Percentiles rank a stretch among this genome's conserved stretches.
Evolutionary conservation across 345 rosid genomes (phyloP).

Genomic region (Nephelium lappaceum): DNA sequence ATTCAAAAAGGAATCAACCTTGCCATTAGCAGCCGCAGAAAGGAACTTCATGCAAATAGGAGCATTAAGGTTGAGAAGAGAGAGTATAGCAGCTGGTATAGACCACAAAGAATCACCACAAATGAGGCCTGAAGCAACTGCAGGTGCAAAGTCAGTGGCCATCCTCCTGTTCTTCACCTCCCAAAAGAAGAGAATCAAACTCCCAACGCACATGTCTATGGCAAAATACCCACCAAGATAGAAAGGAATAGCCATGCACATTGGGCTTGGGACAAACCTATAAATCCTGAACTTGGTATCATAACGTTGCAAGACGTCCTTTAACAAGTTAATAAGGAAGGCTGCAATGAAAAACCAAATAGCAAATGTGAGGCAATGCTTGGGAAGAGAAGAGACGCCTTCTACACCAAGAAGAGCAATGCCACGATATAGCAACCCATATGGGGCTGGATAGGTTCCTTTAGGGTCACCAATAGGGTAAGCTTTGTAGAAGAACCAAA

Average conservation of each 20-base stretch:
- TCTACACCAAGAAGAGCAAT: slow-evolving; percentile 80
- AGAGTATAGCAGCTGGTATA: slow-evolving; percentile 82
- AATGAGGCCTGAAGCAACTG: slow-evolving; percentile 85
- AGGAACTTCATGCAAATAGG: slow-evolving; percentile 96
- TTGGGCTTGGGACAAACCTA: slow-evolving; percentile 80
- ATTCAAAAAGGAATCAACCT: slow-evolving; percentile 56
- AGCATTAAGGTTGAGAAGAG: slow-evolving; percentile 63
- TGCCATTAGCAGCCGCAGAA: slow-evolving; percentile 50
- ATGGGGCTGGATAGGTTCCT: slow-evolving; percentile 79
- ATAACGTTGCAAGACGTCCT: slow-evolving; percentile 29
- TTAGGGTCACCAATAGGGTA: slow-evolving; percentile 73
- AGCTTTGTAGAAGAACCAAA: slow-evolving; percentile 84
- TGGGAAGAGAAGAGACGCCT: slow-evolving; percentile 70
- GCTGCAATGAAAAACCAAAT: slow-evolving; percentile 55
- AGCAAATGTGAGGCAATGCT: slow-evolving; percentile 59
- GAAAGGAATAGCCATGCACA: slow-evolving; percentile 98
- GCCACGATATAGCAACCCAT: slow-evolving; percentile 64
- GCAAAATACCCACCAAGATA: slow-evolving; percentile 84
- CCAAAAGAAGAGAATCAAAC: slow-evolving; percentile 78
- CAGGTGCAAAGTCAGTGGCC: slow-evolving; percentile 63
- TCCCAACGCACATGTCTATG: slow-evolving; percentile 89
- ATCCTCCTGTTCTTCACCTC: slow-evolving; percentile 47
- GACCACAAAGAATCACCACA: slow-evolving; percentile 93
- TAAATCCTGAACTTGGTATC: slow-evolving; percentile 39
- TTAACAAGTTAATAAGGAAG: slow-evolving; percentile 45